phyloP scores from a whole-genome alignment of 2,329 filamentous ascomycete genomes.

The Beauveria bassiana region DNA sequence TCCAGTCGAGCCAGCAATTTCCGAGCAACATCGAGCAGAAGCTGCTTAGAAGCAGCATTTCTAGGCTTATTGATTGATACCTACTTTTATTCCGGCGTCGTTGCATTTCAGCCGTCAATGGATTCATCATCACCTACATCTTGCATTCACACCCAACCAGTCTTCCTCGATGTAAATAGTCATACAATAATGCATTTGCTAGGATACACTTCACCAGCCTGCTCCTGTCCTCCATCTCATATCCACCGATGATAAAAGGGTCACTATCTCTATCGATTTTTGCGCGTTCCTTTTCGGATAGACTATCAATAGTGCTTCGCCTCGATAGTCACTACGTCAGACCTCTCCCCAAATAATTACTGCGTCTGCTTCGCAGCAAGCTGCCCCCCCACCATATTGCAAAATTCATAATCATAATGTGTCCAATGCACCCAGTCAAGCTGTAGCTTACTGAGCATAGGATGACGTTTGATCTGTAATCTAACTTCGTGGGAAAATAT shows the following conservation, averaged over 20 bases:
- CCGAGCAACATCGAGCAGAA: constrained; percentile 24
- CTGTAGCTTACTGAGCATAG: constrained; percentile 44
- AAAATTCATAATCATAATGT: constrained; percentile 55
- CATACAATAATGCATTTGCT: constrained; percentile 9
- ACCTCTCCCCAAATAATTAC: neutral
- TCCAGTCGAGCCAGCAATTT: constrained; percentile 26
- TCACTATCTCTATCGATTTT: neutral
- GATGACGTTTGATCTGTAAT: constrained; percentile 50
- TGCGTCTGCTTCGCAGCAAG: neutral
- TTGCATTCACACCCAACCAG: neutral
- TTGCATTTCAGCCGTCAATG: neutral
- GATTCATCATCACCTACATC: neutral
- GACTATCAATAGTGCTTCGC: neutral
- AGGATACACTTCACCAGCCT: neutral
- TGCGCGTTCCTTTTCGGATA: neutral
- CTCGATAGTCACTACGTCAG: neutral
- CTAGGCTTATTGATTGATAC: neutral
- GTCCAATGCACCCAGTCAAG: constrained; percentile 49
- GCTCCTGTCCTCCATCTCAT: neutral
- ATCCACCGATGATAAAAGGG: constrained; percentile 5
- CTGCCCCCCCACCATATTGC: constrained; percentile 34
- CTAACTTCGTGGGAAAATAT: constrained; percentile 44
- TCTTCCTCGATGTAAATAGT: constrained; percentile 1
- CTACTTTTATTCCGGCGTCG: neutral
- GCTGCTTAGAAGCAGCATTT: neutral